Evolutionary conservation across 2,329 filamentous ascomycete genomes (phyloP), one percentile per base, ranked within the genome.

Genomic region (Emmonsia crescens): DNA sequence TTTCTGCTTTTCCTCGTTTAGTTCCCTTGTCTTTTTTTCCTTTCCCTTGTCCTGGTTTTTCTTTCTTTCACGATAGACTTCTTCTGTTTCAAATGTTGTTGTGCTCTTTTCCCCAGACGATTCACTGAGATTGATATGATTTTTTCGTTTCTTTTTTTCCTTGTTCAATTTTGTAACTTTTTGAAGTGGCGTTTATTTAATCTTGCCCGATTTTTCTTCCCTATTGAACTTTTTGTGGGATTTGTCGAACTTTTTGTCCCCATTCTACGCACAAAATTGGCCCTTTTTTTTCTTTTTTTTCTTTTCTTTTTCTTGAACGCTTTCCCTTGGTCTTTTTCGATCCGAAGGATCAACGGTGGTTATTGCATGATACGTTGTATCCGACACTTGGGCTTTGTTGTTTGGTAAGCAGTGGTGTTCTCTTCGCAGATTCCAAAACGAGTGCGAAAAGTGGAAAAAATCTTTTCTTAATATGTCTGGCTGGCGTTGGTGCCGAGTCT

Each of bases 11-110:
- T 38, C 10, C n/a, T 27, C 52, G 19, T 24, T 5, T 1, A 2
- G 12, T 6, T 40, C 36, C 6, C 36, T 27, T 40, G 1, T 27
- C n/a, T 29, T 5, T 21, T 55, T 33, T 36, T 36, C 29, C 16
- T 36, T 29, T 3, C 19, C 10, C 9, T 21, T 16, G 3, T n/a
- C 40, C 5, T 31, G 6, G 5, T 42, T 40, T 21, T 19, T 2
- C 16, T 29, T 57, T 57, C n/a, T 54, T 38, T 55, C 29, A 38
- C 5, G 51, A 62, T 66, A 61, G 64, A 62, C 61, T 54, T 64
- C 19, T 42, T 42, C 16, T 42, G n/a, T n/a, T n/a, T n/a, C n/a
- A n/a, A n/a, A n/a, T 59, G 27, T 16, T 44, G 56, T 62, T 38
- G 55, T 16, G 8, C 27, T 31, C 19, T 57, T 46, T 29, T 38